phyloP scores from a whole-genome alignment of 129 eudicot genomes.

The Pulicaria dysenterica region DNA sequence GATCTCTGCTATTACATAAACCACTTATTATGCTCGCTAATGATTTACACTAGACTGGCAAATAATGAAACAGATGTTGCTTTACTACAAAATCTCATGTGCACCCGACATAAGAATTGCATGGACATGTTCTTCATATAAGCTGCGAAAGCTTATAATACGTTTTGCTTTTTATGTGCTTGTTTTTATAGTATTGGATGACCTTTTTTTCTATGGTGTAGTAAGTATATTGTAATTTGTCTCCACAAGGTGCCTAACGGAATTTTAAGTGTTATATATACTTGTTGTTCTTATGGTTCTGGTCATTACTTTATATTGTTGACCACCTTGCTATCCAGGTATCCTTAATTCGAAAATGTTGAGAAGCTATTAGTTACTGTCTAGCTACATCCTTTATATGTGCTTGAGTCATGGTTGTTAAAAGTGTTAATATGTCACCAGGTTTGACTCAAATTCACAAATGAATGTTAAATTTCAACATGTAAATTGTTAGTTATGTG shows the following conservation, averaged over 20 bases:
- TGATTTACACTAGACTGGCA: constrained; percentile 1
- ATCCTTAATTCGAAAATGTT: neutral
- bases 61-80: neutral
- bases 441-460: neutral
- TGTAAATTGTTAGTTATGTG: neutral
- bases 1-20: constrained; percentile 15
- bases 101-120: constrained; percentile 3
- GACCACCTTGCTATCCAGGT: neutral
- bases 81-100: neutral
- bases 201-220: neutral
- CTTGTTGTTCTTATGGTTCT: neutral
- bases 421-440: neutral
- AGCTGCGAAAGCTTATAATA: neutral
- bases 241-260: neutral
- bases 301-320: neutral
- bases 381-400: neutral
- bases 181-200: neutral
- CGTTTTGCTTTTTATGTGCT: neutral
- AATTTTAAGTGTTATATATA: neutral
- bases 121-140: neutral
- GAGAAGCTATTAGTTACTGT: neutral
- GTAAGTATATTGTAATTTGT: neutral
- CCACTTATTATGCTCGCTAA: neutral
- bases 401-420: neutral
- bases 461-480: neutral